Base-by-base conservation (phyloP, 2,329 filamentous ascomycete species). In the Cladosporium sp. region DNA sequence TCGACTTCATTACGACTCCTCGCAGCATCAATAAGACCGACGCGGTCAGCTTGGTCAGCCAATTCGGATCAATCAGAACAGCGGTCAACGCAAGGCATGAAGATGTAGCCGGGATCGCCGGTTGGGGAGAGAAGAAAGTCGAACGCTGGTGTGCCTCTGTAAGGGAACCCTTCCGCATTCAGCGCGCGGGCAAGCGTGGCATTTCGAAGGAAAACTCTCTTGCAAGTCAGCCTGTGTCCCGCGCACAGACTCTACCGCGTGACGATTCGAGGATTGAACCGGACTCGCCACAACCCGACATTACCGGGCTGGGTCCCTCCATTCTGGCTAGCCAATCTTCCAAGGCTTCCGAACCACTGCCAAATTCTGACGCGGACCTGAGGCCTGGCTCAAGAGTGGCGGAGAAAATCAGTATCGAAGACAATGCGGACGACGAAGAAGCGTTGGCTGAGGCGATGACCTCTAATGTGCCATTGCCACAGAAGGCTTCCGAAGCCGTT, bases 101-200 rank as follows among this genome's bases (percentile, higher is more conserved):
- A 66, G 87, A 95, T 69, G 79, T 98, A 34, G 82, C 84, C 11
- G 74, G 88, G 57, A 83, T 98, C n/a, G 81, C 85, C 31, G 93
- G 93, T 1, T 98, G 91, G 91, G 93, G 93, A 33, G 89, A 95
- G 70, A 90, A 89, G 73, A 98, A 98, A 71, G 89, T 96, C 18
- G 86, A 87, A 69, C 81, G 83, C 54, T 97, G 92, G 92, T 85
- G 80, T 60, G 80, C 77, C 53, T 86, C 87, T 9, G 86, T 96
- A 1, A 81, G 89, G 55, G 90, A 95, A 70, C 89, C 89, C 0
- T 96, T 97, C 62, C 76, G 89, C 54, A 82, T 86, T 4, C 82
- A 84, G 61, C 86, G 85, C 63, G 81, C 87, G 2, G 81, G 79
- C n/a, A 87, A 74, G 59, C 68, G 76, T 37, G 74, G 70, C n/a